Base-by-base conservation (phyloP, 352 stramenopile species). In the Phytophthora megakarya region DNA sequence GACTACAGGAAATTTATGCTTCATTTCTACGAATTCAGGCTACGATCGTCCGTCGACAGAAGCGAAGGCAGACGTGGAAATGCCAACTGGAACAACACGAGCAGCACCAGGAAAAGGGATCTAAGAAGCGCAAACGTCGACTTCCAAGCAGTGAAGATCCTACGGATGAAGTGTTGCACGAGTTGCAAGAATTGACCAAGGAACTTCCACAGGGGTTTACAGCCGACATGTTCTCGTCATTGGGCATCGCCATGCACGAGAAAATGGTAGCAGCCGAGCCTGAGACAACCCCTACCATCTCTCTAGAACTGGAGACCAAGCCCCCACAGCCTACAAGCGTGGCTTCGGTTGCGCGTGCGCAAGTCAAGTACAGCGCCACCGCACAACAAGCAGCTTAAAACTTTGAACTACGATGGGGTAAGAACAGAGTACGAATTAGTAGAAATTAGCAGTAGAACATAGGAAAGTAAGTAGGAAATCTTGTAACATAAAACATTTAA, bases 141-240 rank as follows among this genome's bases (percentile, higher is more conserved):
- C 58, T 66, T 23, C 47, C 48, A 19, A 75, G 67, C 22, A 64
- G 46, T 46, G 44, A 76, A 45, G 56, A 65, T 30, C 32, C 22
- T 16, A 65, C 57, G 6, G 62, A 67, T 19, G 65, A 75, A 30
- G 72, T 81, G 23, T 51, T 80, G 54, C 51, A 65, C 3, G 50
- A 78, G 30, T 56, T 83, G 23, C 53, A 79, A 38, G 53, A 78
- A 42, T 51, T 83, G 30, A 73, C 75, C 9, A 81, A 65, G 33
- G 67, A 73, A 38, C 54, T 88, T 11, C 78, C 78, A 3, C 73
- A 81, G 53, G 78, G 78, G 1, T 85, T 88, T 35, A 88, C 78
- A 5, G 55, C 78, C 50, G 76, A 84, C 49, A 88, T 85, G 76
- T 88, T 88, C 56, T 71, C 68, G n/a, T 81, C 73, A 13, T 62